Conservation (phyloP, 352 stramenopile genomes). For the Globisporangium lucens region DNA sequence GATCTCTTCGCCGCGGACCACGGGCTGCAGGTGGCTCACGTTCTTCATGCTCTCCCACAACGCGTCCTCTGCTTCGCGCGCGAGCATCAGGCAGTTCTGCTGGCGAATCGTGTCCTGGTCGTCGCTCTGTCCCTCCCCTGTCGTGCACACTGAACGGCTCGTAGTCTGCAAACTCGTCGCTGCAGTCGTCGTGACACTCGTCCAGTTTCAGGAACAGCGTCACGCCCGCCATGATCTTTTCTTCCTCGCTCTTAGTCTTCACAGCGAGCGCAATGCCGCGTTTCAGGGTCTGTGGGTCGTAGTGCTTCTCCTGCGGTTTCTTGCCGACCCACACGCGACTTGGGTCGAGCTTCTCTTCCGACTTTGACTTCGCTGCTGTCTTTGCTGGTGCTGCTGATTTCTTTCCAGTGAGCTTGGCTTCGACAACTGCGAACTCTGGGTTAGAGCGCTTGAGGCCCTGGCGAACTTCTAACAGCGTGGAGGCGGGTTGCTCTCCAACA, state of each 20-base stretch:
- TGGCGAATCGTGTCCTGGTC: slow-evolving; percentile 56
- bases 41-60: slow-evolving; percentile 77
- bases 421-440: slow-evolving; percentile 22
- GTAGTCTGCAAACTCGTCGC: slow-evolving; percentile 84
- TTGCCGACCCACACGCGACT: slow-evolving; percentile 63
- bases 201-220: slow-evolving; percentile 31
- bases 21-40: slow-evolving; percentile 28
- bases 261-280: slow-evolving; percentile 41
- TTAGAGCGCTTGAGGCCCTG: slow-evolving; percentile 32
- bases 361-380: slow-evolving; percentile 2
- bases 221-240: slow-evolving; percentile 27
- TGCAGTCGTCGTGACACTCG: slow-evolving; percentile 85
- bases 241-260: slow-evolving; percentile 55
- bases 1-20: slow-evolving; percentile 16
- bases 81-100: slow-evolving; percentile 49
- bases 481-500: slow-evolving; percentile 51
- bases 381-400: slow-evolving; percentile 2
- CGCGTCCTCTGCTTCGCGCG: slow-evolving; percentile 55
- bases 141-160: slow-evolving; percentile 59
- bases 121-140: slow-evolving; percentile 19
- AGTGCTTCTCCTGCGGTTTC: slow-evolving; percentile 51
- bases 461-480: slow-evolving; percentile 29
- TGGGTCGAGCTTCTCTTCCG: slow-evolving; percentile 42
- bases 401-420: slow-evolving; percentile 28
- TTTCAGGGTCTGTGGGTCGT: slow-evolving; percentile 53